Percentiles rank a stretch among this genome's conserved stretches.
These are phyloP conservation scores for Saitozyma podzolica DNA, from an alignment of 768 basidiomycete genomes.

Conservation along the genomic window DNA sequence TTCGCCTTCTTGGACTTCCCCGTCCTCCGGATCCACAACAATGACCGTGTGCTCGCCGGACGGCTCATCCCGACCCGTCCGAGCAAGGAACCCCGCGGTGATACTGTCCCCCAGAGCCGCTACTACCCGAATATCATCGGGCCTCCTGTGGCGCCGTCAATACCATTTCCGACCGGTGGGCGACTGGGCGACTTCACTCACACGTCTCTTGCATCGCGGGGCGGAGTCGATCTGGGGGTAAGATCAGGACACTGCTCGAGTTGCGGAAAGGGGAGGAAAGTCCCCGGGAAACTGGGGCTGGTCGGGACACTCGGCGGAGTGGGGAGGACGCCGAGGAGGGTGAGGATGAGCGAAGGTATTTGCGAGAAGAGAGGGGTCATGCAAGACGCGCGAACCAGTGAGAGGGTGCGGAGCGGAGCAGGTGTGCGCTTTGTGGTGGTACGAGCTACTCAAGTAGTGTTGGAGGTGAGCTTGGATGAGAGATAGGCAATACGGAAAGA, in stretches of 20 bases:
- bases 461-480: no score
- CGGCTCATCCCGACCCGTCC: conserved; percentile 14
- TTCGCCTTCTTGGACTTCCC: neutral
- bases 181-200: conserved; percentile 13
- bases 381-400: no score
- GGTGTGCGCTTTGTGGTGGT: no score
- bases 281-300: neutral
- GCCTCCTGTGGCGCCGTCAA: conserved; percentile 31
- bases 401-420: no score
- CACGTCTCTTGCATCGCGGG: conserved; percentile 27
- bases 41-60: neutral
- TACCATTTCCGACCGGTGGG: no score
- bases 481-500: no score
- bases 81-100: conserved; percentile 49
- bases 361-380: no score
- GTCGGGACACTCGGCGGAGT: no score
- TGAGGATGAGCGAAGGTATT: no score
- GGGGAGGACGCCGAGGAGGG: no score
- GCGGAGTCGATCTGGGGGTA: conserved; percentile 9
- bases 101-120: conserved; percentile 53
- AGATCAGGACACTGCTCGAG: conserved; percentile 26
- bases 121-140: conserved; percentile 51
- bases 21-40: no score
- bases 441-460: no score
- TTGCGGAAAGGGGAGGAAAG: conserved; percentile 24